Conservation (phyloP, 352 stramenopile genomes). For the Lagenidium giganteum region DNA sequence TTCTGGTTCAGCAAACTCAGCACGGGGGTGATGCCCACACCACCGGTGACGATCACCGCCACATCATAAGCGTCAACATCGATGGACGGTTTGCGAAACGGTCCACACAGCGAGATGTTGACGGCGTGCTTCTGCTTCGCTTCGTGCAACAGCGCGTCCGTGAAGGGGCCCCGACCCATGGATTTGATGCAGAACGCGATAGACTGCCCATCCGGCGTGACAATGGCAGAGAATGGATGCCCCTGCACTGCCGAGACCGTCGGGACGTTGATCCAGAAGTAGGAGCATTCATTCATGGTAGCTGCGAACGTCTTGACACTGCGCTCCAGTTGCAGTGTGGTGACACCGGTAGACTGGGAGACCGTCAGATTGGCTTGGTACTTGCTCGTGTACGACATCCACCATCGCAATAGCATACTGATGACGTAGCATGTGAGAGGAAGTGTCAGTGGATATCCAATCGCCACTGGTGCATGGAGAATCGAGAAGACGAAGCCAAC, state of each 20-base stretch:
- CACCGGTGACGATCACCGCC: conserved; percentile 58
- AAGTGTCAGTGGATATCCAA: conserved; percentile 48
- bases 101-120: conserved; percentile 50
- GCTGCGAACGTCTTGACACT: conserved; percentile 56
- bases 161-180: conserved; percentile 54
- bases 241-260: conserved; percentile 58
- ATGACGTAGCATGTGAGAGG: conserved; percentile 60
- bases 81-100: conserved; percentile 58
- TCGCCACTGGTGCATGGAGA: conserved; percentile 51
- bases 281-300: conserved; percentile 50
- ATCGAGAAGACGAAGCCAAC: conserved; percentile 76
- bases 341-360: conserved; percentile 28
- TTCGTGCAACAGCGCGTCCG: conserved; percentile 37
- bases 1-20: conserved; percentile 76
- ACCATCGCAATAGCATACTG: conserved; percentile 48
- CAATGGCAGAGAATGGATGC: conserved; percentile 80
- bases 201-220: conserved; percentile 63
- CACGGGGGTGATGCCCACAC: conserved; percentile 76
- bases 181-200: conserved; percentile 75
- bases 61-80: conserved; percentile 63
- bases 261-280: conserved; percentile 75
- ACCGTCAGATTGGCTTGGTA: conserved; percentile 43
- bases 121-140: conserved; percentile 37
- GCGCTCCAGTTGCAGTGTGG: conserved; percentile 47
- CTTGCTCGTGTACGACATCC: conserved; percentile 31